Conservation (phyloP, 305 asterid genomes). For the Ilex paraguariensis region DNA sequence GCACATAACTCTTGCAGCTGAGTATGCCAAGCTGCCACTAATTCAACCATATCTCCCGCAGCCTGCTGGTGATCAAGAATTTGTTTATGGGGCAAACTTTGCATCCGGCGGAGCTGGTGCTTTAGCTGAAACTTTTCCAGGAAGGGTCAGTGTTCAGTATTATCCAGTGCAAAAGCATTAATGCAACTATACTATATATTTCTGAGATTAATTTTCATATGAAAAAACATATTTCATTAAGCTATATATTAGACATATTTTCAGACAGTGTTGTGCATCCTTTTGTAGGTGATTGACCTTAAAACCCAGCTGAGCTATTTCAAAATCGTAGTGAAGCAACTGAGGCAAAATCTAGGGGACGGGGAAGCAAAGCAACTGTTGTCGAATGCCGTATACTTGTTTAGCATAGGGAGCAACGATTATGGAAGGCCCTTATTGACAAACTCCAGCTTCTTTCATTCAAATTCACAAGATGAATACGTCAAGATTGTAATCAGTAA, state of each 20-base stretch:
- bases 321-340: constrained; percentile 6
- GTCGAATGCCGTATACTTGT: constrained; percentile 25
- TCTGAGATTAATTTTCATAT: too few species aligned
- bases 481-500: constrained; percentile 20
- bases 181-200: too few species aligned
- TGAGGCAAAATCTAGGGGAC: constrained; percentile 14
- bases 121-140: background rate
- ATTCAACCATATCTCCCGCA: too few species aligned
- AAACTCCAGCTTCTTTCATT: constrained; percentile 1
- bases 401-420: constrained; percentile 26
- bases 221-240: too few species aligned
- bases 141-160: background rate
- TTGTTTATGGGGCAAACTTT: too few species aligned
- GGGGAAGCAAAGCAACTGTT: constrained; percentile 9
- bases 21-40: too few species aligned
- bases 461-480: constrained; percentile 8
- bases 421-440: constrained; percentile 4
- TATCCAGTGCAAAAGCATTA: too few species aligned
- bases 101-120: constrained; percentile 1
- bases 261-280: too few species aligned
- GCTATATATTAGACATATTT: too few species aligned
- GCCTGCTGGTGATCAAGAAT: too few species aligned
- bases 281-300: constrained; percentile 7
- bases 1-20: too few species aligned
- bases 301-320: constrained; percentile 14